Percentiles rank a stretch among this genome's conserved stretches.
phyloP scores from a whole-genome alignment of 495 filamentous ascomycete species.

The Daldinia decipiens region DNA sequence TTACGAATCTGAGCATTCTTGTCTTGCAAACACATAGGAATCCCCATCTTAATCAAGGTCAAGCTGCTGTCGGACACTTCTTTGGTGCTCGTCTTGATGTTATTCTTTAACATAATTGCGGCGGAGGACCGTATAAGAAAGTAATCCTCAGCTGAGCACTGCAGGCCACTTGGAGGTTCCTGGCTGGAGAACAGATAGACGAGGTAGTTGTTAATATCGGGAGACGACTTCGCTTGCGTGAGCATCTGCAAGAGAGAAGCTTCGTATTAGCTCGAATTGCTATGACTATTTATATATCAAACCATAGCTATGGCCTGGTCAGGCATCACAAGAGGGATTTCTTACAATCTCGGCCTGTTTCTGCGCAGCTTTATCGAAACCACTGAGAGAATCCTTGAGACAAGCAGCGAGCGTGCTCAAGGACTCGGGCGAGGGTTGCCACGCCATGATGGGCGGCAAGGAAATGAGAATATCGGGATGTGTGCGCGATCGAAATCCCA shows the following conservation, averaged over 20 bases:
- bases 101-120: constrained; percentile 94
- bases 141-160: constrained; percentile 67
- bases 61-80: constrained; percentile 75
- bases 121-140: constrained; percentile 84
- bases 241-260: constrained; percentile 76
- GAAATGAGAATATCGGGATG: constrained; percentile 5
- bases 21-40: constrained; percentile 83
- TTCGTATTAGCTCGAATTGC: constrained; percentile 42
- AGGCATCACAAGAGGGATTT: constrained; percentile 6
- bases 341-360: constrained; percentile 81
- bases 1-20: constrained; percentile 82
- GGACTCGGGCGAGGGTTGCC: constrained; percentile 90
- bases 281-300: constrained; percentile 9
- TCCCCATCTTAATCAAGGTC: constrained; percentile 78
- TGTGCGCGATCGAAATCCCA: constrained; percentile 17
- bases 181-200: constrained; percentile 85
- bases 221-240: constrained; percentile 84
- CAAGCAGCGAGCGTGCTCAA: constrained; percentile 88
- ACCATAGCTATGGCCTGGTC: not conserved
- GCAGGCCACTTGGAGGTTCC: constrained; percentile 66
- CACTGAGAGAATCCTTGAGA: constrained; percentile 90
- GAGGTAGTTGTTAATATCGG: constrained; percentile 97
- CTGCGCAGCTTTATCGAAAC: constrained; percentile 77
- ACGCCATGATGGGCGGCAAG: constrained; percentile 72
- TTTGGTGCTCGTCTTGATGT: constrained; percentile 76